Evolutionary conservation across 2,329 filamentous ascomycete species (phyloP), one percentile per base, ranked within the genome.

Genomic region (Elsinoe perseae): DNA sequence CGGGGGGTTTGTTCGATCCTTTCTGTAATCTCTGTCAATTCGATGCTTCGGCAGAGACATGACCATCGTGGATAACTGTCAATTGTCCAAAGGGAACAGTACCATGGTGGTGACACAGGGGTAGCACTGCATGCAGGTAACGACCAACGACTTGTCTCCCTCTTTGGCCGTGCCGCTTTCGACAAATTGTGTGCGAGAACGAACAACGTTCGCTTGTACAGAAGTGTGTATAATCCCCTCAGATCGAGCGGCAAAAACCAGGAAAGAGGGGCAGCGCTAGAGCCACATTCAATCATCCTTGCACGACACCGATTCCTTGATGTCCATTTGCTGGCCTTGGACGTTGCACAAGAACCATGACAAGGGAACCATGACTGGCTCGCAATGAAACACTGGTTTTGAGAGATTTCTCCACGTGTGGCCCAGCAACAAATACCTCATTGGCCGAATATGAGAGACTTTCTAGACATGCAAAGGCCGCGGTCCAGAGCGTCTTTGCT

Each of bases 21-120:
- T 27, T 25, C 21, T 28, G 9, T 4, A 7, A 34, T 36, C 28
- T 30, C 16, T 34, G n/a, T 52, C 28, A 7, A 23, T 34, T 36
- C 4, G 14, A n/a, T 52, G 27, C 23, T 36, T 7, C 21, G 27
- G 20, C 9, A 34, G 28, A 3, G 23, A 30, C n/a, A n/a, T n/a
- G n/a, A n/a, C n/a, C n/a, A n/a, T n/a, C n/a, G n/a, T n/a, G n/a
- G n/a, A n/a, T n/a, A n/a, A n/a, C n/a, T n/a, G n/a, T n/a, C n/a
- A n/a, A n/a, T n/a, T 30, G 44, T n/a, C 23, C 44, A n/a, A 23
- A n/a, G n/a, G n/a, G n/a, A n/a, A n/a, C n/a, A n/a, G n/a, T n/a
- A n/a, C n/a, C n/a, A n/a, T n/a, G n/a, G n/a, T n/a, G 27, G 28
- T 52, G 30, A 36, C 27, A 52, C 48, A 52, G 48, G 48, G 48